Conservation (phyloP, 768 basidiomycete species). For the Austroboletus eburneus region DNA sequence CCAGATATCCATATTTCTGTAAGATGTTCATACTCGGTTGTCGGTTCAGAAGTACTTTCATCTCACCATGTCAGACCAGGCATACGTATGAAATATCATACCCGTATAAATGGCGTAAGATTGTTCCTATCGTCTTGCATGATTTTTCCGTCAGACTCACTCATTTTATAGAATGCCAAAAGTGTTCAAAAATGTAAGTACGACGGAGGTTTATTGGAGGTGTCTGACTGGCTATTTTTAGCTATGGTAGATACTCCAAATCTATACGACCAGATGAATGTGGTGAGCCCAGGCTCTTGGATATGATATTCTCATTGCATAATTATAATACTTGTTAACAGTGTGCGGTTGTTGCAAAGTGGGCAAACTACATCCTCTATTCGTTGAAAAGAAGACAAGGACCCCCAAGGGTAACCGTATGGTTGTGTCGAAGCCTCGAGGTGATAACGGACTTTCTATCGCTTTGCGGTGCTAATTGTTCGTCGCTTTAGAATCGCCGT, state of each 20-base stretch:
- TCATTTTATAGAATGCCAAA: slow-evolving; percentile 48
- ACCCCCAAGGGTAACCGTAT: slow-evolving; percentile 39
- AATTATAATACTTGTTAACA: slow-evolving; percentile 20
- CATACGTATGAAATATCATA: slow-evolving; percentile 76
- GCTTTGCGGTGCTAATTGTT: not conserved
- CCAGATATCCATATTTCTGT: slow-evolving; percentile 74
- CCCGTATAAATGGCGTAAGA: slow-evolving; percentile 69
- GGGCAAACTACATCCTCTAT: slow-evolving; percentile 57
- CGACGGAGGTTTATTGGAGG: not conserved
- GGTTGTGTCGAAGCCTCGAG: slow-evolving; percentile 43
- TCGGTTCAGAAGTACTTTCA: not conserved
- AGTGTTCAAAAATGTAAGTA: slow-evolving; percentile 59
- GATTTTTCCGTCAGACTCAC: not conserved
- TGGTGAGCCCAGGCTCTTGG: slow-evolving; percentile 37
- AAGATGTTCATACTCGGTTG: slow-evolving; percentile 20
- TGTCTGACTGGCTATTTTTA: slow-evolving; percentile 24
- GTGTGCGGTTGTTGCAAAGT: slow-evolving; percentile 65
- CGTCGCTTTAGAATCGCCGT: slow-evolving; percentile 15
- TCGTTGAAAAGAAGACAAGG: slow-evolving; percentile 36
- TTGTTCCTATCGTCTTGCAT: not conserved
- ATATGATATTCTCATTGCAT: not conserved
- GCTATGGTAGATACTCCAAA: slow-evolving; percentile 72
- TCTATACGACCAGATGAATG: slow-evolving; percentile 65
- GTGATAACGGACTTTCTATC: slow-evolving; percentile 23
- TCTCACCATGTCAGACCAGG: slow-evolving; percentile 43